Evolutionary conservation across 2,329 filamentous ascomycete species (phyloP), one percentile per base, ranked within the genome.

Genomic region (Penicillium sclerotigenum): DNA sequence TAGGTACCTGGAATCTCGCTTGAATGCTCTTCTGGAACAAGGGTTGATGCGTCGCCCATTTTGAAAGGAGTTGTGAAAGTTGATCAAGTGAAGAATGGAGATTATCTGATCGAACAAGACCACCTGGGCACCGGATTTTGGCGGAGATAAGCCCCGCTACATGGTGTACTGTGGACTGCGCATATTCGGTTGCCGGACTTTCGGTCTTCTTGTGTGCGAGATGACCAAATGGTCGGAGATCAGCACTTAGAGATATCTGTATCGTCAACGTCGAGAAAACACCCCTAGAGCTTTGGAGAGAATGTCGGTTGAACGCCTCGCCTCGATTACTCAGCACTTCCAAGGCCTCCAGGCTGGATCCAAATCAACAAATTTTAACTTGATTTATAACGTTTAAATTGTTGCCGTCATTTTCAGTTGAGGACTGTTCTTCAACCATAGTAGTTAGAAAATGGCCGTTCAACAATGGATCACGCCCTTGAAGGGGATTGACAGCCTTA

Each of bases 401-500:
- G 34, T 42, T 43, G 11, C 16, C 3, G 3, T 24, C 7, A 2
- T 18, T 37, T n/a, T 16, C 4, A n/a, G 14, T 18, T 26, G 10
- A 16, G 4, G 4, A 4, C 5, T 14, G 5, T 45, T 10, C 14
- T n/a, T 18, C 10, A 18, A 50, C 3, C 5, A 29, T 7, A 18
- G 22, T 28, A 6, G 53, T 28, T n/a, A 5, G 4, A 50, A 20
- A 28, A 66, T 66, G 59, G 60, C 64, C 14, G 58, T 72, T 48
- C 52, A 68, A 31, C 79, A 83, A 71, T 87, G 83, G 84, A 73
- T 78, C 16, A 83, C 81, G 2, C 71, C 71, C 40, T 79, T 84
- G 62, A 75, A 83, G 64, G 83, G 83, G 10, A 65, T 87, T 22
- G 80, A 83, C 47, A 81, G 82, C 57, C 75, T 87, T 28, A 67